Evolutionary conservation across 768 basidiomycete genomes (phyloP), one percentile per base, ranked within the genome.

Genomic region (Amanita rimosa): DNA sequence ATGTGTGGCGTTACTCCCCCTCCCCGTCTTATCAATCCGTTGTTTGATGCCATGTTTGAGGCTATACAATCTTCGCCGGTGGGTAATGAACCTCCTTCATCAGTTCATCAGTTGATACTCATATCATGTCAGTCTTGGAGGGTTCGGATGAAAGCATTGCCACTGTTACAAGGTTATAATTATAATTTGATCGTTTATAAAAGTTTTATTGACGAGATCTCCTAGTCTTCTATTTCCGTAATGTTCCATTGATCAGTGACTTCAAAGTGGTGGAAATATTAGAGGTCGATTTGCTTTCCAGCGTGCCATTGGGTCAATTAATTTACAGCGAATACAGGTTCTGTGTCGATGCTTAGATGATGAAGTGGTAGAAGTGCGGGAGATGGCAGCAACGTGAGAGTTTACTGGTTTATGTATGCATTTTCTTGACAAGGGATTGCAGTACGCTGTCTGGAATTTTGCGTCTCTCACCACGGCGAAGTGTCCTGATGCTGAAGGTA

Each of bases 1-100:
- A 85, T 92, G 78, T 91, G 90, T 49, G 87, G 86, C 2, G 81
- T 95, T 27, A 83, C 81, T 5, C 87, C 86, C 13, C 88, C 89
- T 0, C 67, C 75, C 9, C 66, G 76, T 6, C 71, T 89, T 48
- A 76, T 91, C 40, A 73, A 79, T 46, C 76, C 79, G 2, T 67
- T 93, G 40, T 66, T 94, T 60, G 76, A 76, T 38, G 74, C 74
- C 2, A 81, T 92, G 34, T 87, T 92, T 58, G 74, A 74, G 1
- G 81, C 88, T 9, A 85, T 95, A 53, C 77, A 79, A 58, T 74
- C 69, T 6, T 89, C 88, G 22, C 74, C 83, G 14, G 89, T 88
- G 54, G 56, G 82, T 57, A 21, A 37, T 38, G 9, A 39, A 35
- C 29, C 19, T 47, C 44, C 35, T 19, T 4, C 34, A 31, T 43